A percentile compares a stretch with the other conserved stretches of the same genome.
Evolutionary conservation across 345 rosid genomes (phyloP).

Genomic region (Pistacia atlantica): DNA sequence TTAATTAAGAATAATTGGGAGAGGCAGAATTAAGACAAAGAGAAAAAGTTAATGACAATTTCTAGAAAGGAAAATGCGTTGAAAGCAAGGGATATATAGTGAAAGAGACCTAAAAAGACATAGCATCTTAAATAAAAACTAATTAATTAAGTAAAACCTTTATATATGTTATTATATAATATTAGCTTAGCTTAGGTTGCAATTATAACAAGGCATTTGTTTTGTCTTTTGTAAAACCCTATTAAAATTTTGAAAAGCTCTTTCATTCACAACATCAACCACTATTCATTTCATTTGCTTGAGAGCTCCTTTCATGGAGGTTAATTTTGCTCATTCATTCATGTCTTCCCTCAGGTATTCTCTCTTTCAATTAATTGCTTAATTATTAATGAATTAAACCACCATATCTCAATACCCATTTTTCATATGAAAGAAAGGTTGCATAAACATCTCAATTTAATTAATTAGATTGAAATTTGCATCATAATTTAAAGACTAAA

Average conservation of each 20-base stretch:
- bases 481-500: no score
- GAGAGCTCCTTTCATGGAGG: conserved; percentile 33
- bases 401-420: no score
- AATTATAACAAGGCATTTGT: conserved; percentile 33
- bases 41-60: neutral
- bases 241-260: no score
- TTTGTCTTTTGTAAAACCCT: neutral
- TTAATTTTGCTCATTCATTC: conserved; percentile 28
- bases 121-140: conserved; percentile 32
- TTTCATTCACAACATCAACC: conserved; percentile 13
- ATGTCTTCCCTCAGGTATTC: conserved; percentile 17
- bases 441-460: no score
- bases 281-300: conserved; percentile 23
- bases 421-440: no score
- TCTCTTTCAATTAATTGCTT: neutral
- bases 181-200: conserved; percentile 42
- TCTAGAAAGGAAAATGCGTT: conserved; percentile 32
- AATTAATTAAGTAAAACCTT: conserved; percentile 12
- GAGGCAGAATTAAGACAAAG: neutral
- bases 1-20: no score
- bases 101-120: conserved; percentile 41
- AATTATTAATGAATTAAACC: neutral
- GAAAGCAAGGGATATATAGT: conserved; percentile 35
- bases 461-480: no score
- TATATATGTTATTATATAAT: neutral